Evolutionary conservation across 2,329 filamentous ascomycete genomes (phyloP), one percentile per base, ranked within the genome.

Genomic region (Dothidotthia symphoricarpi): DNA sequence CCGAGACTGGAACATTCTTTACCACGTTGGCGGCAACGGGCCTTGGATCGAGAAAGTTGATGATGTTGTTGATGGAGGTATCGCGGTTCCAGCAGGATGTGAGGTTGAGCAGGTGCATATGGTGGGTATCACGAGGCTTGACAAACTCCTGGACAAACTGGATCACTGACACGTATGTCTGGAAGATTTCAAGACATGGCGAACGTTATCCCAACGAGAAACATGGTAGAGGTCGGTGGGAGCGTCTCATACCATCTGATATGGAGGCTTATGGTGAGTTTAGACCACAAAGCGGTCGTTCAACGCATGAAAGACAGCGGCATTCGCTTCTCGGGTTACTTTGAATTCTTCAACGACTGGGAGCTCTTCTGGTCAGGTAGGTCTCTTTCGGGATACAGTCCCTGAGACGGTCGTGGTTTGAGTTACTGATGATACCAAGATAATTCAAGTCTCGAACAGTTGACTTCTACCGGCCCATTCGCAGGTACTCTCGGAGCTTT

Each of bases 91-190:
- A 0, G 55, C 67, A 5, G 69, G 69, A 3, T 81, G 77, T 49
- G 53, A 59, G 12, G 67, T 80, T 6, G 73, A 78, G 39, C 76
- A 80, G 53, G 71, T 80, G n/a, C 77, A 81, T 57, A 75, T 81
- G 76, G 75, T 77, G 30, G 16, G 56, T 57, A 4, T 8, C 9
- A 22, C 19, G 19, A 9, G 9, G 19, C 19, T 6, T 22, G 9
- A 22, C 9, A 22, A 22, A 22, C 5, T 16, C 4, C 11, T 11
- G 7, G 14, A 30, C 14, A 15, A 17, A 16, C 38, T 16, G 13
- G 8, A 28, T 41, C 24, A 25, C 43, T 54, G 45, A 55, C 38
- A 29, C 36, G 19, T 12, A 9, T 5, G 9, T 34, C 26, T 24
- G 24, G 3, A 47, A 78, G 75, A 74, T 80, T 66, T 75, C 77